Conservation (phyloP, 1,284 basidiomycete genomes). For the Ganoderma multipileum region DNA sequence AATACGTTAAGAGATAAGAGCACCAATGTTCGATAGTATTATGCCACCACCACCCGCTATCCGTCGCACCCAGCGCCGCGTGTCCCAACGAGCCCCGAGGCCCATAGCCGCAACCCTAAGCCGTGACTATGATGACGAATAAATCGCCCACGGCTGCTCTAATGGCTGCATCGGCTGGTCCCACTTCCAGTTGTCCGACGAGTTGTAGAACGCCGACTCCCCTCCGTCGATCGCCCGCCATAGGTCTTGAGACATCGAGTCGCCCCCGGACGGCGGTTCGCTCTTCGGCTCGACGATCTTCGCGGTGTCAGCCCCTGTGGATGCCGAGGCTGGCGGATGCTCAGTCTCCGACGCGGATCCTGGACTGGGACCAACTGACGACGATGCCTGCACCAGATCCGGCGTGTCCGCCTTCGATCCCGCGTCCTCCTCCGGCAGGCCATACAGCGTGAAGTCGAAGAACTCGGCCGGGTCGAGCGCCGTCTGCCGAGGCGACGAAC, state of each 20-base stretch:
- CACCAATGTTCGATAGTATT: constrained; percentile 19
- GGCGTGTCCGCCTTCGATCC: constrained; percentile 70
- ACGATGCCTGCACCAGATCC: constrained; percentile 71
- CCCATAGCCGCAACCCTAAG: not conserved
- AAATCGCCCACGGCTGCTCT: constrained; percentile 79
- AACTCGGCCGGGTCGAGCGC: constrained; percentile 46
- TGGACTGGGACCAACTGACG: constrained; percentile 73
- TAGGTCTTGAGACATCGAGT: constrained; percentile 63
- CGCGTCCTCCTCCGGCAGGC: constrained; percentile 58
- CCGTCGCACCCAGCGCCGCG: not conserved
- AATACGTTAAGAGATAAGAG: constrained; percentile 37
- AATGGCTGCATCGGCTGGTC: constrained; percentile 66
- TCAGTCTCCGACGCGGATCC: constrained; percentile 69
- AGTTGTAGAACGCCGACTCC: constrained; percentile 72
- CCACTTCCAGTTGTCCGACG: constrained; percentile 71
- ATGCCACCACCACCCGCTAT: constrained; percentile 3
- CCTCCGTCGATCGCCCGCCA: constrained; percentile 79
- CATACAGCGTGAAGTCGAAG: constrained; percentile 73
- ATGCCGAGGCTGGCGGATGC: constrained; percentile 44
- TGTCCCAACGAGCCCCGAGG: constrained; percentile 7
- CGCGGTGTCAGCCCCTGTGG: constrained; percentile 35
- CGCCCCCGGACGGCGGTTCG: constrained; percentile 38
- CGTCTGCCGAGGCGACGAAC: constrained; percentile 19
- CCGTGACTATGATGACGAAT: constrained; percentile 39
- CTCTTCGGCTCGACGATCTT: constrained; percentile 37